Percentiles rank a stretch among this genome's conserved stretches.
phyloP scores from a whole-genome alignment of 768 basidiomycete genomes.

The Boletus sp. region DNA sequence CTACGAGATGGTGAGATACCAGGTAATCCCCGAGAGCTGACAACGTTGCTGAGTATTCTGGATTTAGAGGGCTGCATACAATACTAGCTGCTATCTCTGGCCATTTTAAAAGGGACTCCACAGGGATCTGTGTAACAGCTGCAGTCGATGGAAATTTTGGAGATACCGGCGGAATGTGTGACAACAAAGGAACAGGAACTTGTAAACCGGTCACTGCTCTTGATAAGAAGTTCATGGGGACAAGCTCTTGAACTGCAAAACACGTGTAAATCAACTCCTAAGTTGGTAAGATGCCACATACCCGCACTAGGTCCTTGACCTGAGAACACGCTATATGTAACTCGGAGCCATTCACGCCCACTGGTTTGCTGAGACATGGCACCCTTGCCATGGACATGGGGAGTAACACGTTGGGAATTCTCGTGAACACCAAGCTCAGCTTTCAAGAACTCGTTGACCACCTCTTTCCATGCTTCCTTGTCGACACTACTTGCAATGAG shows the following conservation, averaged over 20 bases:
- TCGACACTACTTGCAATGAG: conserved; percentile 90
- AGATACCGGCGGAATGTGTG: conserved; percentile 54
- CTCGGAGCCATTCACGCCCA: conserved; percentile 70
- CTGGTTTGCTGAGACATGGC: conserved; percentile 30
- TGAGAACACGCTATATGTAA: conserved; percentile 79
- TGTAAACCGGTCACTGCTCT: conserved; percentile 39
- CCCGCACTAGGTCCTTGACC: conserved; percentile 78
- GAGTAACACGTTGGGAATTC: conserved; percentile 11
- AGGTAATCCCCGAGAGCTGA: conserved; percentile 85
- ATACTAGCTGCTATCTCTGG: conserved; percentile 83
- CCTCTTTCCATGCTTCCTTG: conserved; percentile 91
- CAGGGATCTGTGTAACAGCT: conserved; percentile 47
- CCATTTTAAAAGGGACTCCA: conserved; percentile 73
- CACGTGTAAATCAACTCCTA: conserved; percentile 2
- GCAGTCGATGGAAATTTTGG: conserved; percentile 55
- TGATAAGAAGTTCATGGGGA: conserved; percentile 54
- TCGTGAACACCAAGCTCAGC: conserved; percentile 60
- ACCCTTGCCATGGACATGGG: conserved; percentile 20
- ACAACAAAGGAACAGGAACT: conserved; percentile 30
- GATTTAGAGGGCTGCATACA: conserved; percentile 60
- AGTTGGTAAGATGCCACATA: conserved; percentile 30
- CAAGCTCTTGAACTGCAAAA: conserved; percentile 65
- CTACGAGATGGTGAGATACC: conserved; percentile 62
- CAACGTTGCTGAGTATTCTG: conserved; percentile 70
- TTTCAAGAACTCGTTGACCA: conserved; percentile 79